Conservation (phyloP, 805 yeast species). For the Clavispora vitiphila region DNA sequence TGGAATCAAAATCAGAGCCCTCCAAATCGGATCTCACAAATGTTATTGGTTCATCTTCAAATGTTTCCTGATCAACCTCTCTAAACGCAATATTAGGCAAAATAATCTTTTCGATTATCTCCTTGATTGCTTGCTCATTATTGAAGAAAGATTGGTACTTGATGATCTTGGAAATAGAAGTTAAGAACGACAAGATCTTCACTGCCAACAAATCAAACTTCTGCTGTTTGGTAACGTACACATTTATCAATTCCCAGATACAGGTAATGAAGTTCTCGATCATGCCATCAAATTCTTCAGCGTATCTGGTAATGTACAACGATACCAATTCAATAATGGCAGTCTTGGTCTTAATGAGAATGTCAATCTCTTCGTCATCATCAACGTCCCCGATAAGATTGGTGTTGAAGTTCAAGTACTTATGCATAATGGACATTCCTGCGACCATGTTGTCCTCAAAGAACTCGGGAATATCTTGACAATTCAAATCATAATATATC, state of each 20-base stretch:
- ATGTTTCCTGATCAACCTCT: constrained; percentile 83
- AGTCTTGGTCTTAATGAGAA: constrained; percentile 68
- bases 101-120: constrained; percentile 75
- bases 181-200: constrained; percentile 72
- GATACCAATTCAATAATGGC: constrained; percentile 81
- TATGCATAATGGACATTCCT: constrained; percentile 79
- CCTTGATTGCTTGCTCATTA: constrained; percentile 53
- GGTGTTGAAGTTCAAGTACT: constrained; percentile 63
- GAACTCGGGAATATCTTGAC: constrained; percentile 97
- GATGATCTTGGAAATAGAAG: constrained; percentile 71
- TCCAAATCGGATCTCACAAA: constrained; percentile 90
- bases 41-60: constrained; percentile 96
- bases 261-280: constrained; percentile 75
- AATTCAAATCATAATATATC: constrained; percentile 87
- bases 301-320: constrained; percentile 84
- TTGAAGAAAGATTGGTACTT: constrained; percentile 54
- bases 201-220: constrained; percentile 84
- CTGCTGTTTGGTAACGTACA: constrained; percentile 58
- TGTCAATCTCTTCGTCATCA: constrained; percentile 61
- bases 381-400: constrained; percentile 49
- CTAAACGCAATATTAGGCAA: constrained; percentile 85
- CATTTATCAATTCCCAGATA: constrained; percentile 69
- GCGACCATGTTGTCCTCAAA: constrained; percentile 82
- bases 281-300: constrained; percentile 80
- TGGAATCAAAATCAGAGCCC: constrained; percentile 89